Base-by-base conservation (phyloP, 2,329 filamentous ascomycete species). In the Penicillium sp. region DNA sequence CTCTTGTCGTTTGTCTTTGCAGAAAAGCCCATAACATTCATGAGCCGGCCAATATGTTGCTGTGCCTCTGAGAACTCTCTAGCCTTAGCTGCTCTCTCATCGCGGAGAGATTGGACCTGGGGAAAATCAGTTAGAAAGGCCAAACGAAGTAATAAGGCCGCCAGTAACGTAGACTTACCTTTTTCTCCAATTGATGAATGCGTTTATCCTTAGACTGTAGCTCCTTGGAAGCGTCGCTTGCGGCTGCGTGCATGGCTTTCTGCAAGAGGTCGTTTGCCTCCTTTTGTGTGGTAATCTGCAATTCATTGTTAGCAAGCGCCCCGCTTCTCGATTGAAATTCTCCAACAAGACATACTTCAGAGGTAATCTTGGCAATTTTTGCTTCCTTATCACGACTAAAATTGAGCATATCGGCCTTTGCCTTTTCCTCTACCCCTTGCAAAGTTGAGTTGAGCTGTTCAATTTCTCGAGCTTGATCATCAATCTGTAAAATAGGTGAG, bases 41-140 rank as follows among this genome's bases (percentile, higher is more conserved):
- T 79, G 4, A 78, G 60, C 13, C 74, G 72, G 15, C 72, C 68
- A 24, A 78, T 78, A 50, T 78, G 74, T 57, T 78, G 74, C 56
- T 78, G 77, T 1, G 76, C 76, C 59, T 78, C 76, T 1, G 73
- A 76, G 38, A 78, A 78, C 58, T 79, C 76, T 10, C 74, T 72
- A 22, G 76, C 75, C 63, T 78, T 79, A 10, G 72, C 67, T 22
- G 75, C 70, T 42, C 75, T 70, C 54, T 78, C 75, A 40, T 75
- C 71, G 15, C 72, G 73, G 40, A 78, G 65, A 28, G 71, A 70
- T 65, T 77, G 75, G 13, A 77, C 63, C 76, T 78, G 24, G 22
- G 42, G 3, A 45, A 15, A 50, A 15, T 8, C 44, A 61, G 24
- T 24, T 33, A 54, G 19, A 38, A 12, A 28, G 22, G 15, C 26